These are phyloP conservation scores for Castanopsis chinensis DNA, from an alignment of 306 rosid species.

Conservation along the genomic window DNA sequence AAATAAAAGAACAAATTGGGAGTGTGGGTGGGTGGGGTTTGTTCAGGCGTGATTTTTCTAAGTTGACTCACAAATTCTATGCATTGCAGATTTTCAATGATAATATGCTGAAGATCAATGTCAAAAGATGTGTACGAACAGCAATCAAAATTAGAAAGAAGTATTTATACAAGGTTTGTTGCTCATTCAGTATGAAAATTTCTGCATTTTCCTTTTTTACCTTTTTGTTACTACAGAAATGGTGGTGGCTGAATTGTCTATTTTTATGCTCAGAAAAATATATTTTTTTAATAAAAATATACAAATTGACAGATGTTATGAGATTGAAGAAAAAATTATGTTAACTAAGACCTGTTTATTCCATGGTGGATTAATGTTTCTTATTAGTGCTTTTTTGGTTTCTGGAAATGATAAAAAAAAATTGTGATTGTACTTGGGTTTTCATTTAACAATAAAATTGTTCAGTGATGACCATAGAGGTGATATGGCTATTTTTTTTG, in stretches of 20 bases:
- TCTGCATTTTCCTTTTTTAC: conserved; percentile 4
- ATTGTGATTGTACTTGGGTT: neutral
- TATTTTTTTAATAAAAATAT: neutral
- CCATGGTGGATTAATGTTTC: conserved; percentile 2
- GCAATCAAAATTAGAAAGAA: conserved; percentile 88
- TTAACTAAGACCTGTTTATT: neutral
- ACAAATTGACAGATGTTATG: neutral
- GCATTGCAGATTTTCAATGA: conserved; percentile 81
- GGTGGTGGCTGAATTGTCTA: neutral
- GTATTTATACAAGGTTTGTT: conserved; percentile 74
- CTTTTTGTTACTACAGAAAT: neutral
- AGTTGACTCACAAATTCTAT: conserved; percentile 19
- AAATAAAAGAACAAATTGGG: neutral
- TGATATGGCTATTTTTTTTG: neutral
- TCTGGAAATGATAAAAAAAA: neutral
- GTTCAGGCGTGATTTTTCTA: conserved; percentile 1
- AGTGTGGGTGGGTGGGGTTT: neutral
- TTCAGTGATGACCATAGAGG: neutral
- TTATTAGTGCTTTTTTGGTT: conserved; percentile 15
- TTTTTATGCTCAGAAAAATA: too few species aligned
- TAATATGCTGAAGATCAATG: conserved; percentile 73
- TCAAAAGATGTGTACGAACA: conserved; percentile 64
- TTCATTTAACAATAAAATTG: neutral
- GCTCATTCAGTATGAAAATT: conserved; percentile 8
- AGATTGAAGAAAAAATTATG: neutral